Conservation (phyloP, 1,139 yeast genomes). For the Candida mesenterica region DNA sequence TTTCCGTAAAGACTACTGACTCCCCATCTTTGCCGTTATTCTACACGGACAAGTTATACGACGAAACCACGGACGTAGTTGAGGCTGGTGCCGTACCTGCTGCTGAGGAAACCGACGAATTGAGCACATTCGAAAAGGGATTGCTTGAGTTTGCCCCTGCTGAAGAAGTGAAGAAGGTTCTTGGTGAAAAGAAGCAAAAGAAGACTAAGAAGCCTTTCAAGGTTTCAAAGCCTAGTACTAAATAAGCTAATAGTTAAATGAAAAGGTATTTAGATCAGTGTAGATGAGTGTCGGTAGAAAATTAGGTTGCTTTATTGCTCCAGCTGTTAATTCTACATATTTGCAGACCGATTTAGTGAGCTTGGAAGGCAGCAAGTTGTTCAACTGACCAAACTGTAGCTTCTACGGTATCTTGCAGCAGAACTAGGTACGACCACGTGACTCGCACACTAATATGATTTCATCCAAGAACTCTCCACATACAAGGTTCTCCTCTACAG, state of each 20-base stretch:
- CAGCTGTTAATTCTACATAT: too few relatives aligned
- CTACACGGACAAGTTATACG: constrained; percentile 60
- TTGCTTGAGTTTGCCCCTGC: constrained; percentile 78
- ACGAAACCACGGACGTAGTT: constrained; percentile 27
- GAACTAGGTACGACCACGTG: too few relatives aligned
- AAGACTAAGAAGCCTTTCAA: constrained; percentile 8
- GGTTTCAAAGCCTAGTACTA: constrained; percentile 5
- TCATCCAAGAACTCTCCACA: too few relatives aligned
- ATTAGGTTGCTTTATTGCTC: too few relatives aligned
- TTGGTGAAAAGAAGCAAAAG: constrained; percentile 36
- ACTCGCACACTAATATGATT: too few relatives aligned
- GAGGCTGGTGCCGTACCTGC: constrained; percentile 23
- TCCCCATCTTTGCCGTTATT: constrained; percentile 88
- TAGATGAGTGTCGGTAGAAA: too few relatives aligned
- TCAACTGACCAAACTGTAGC: too few relatives aligned
- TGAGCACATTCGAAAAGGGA: constrained; percentile 69
- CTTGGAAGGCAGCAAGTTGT: too few relatives aligned
- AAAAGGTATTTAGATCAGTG: too few relatives aligned
- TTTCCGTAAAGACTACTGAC: constrained; percentile 63
- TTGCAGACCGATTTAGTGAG: too few relatives aligned
- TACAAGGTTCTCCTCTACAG: too few relatives aligned
- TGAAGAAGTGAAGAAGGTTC: constrained; percentile 54
- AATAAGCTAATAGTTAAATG: not conserved
- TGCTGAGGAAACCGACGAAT: constrained; percentile 30
- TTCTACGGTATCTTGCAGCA: too few relatives aligned